Evolutionary conservation across 495 filamentous ascomycete genomes (phyloP), one percentile per base, ranked within the genome.

Genomic region (Eremomyces bilateralis): DNA sequence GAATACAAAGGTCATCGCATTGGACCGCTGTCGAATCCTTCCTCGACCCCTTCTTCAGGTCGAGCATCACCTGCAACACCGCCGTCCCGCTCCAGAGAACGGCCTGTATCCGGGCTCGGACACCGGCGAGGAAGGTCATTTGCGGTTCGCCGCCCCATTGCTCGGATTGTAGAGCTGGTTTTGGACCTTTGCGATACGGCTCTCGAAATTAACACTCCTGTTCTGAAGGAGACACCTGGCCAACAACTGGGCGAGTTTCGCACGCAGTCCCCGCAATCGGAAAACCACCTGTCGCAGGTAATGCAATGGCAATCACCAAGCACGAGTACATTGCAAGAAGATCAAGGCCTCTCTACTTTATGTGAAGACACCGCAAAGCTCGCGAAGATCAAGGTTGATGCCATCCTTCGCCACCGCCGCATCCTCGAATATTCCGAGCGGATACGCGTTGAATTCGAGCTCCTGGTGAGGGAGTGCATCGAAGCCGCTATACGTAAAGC

Each of bases 371-470:
- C 84, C 1, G 80, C 88, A 44, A 69, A 62, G 35, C 63, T 82
- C 15, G 71, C 83, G 13, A 76, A 67, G 45, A 66, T 78, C 13
- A 97, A 95, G 52, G 80, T 94, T 3, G 90, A 95, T 45, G 76
- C 90, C 16, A 76, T 93, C 10, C 64, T 84, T 40, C 81, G 88
- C 21, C 79, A 95, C 54, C 72, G 85, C 28, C 71, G 77, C 43
- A 91, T 94, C 36, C 73, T 95, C 29, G 90, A 97, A 53, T 97
- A 95, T 51, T 73, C 81, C 3, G 88, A 97, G 54, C 70, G 88
- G 5, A 94, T 97, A 48, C 80, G 90, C 1, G 64, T 90, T 21
- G 88, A 97, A 49, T 91, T 88, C 48, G 76, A 78, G 13, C 65
- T 85, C 17, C 60, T 92, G 31, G 88, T 97, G 19, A 76, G 91